phyloP scores from a whole-genome alignment of 2,329 filamentous ascomycete species.

The Claviceps digitariae region DNA sequence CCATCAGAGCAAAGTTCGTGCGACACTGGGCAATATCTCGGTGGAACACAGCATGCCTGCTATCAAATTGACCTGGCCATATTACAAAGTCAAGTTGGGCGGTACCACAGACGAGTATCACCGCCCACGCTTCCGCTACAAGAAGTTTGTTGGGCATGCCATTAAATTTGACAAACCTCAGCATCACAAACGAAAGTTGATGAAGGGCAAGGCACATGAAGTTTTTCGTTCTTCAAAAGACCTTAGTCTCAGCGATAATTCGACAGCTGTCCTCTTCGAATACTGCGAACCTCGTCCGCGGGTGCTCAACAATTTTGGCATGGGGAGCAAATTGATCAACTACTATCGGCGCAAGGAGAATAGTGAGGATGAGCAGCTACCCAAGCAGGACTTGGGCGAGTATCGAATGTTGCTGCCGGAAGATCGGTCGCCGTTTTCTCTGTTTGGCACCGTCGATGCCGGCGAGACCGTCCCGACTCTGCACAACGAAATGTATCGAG shows the following conservation, averaged over 20 bases:
- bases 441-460: constrained; percentile 84
- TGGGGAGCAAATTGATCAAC: constrained; percentile 93
- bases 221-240: constrained; percentile 72
- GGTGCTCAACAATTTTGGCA: constrained; percentile 90
- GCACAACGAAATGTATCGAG: constrained; percentile 90
- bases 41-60: constrained; percentile 92
- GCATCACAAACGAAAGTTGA: constrained; percentile 65
- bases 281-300: constrained; percentile 91
- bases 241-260: constrained; percentile 78
- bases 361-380: constrained; percentile 59
- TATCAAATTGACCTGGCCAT: constrained; percentile 82
- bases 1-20: constrained; percentile 88
- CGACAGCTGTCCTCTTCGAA: constrained; percentile 75
- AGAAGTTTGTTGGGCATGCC: constrained; percentile 49
- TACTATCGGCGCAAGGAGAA: constrained; percentile 78
- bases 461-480: constrained; percentile 84
- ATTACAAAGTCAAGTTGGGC: constrained; percentile 78
- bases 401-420: constrained; percentile 78
- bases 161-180: constrained; percentile 61
- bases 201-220: constrained; percentile 67
- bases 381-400: constrained; percentile 78
- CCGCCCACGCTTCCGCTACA: constrained; percentile 63
- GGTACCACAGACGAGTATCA: constrained; percentile 71
- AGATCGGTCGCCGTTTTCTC: constrained; percentile 89
- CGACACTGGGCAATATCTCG: constrained; percentile 79